Conservation (phyloP, 306 rosid genomes). For the Castanea sativa region DNA sequence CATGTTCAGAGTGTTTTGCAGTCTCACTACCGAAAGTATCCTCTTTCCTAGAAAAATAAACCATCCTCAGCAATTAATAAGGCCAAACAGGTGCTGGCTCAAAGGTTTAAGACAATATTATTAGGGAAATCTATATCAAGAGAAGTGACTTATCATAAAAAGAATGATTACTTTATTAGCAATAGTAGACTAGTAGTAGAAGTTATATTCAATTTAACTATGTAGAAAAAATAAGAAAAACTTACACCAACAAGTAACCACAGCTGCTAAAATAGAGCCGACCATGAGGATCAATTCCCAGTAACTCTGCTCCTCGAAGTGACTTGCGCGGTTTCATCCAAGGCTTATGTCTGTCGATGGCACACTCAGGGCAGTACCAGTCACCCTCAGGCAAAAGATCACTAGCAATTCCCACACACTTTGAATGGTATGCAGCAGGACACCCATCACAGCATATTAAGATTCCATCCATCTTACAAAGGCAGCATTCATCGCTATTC, state of each 20-base stretch:
- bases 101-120: not conserved
- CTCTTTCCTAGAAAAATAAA: not conserved
- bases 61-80: not conserved
- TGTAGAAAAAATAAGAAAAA: slow-evolving; percentile 27
- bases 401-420: slow-evolving; percentile 72
- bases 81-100: not conserved
- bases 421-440: slow-evolving; percentile 96
- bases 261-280: slow-evolving; percentile 73
- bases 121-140: not conserved
- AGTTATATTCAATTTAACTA: slow-evolving; percentile 12
- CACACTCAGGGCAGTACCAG: slow-evolving; percentile 99
- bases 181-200: slow-evolving; percentile 7
- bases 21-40: not conserved
- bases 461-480: slow-evolving; percentile 97
- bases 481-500: slow-evolving; percentile 96
- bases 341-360: slow-evolving; percentile 53
- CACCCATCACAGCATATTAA: slow-evolving; percentile 99
- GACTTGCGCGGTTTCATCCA: slow-evolving; percentile 70
- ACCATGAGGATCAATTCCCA: slow-evolving; percentile 86
- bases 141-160: not conserved
- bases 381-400: slow-evolving; percentile 90
- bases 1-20: not conserved
- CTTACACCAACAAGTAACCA: slow-evolving; percentile 96
- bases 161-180: not conserved
- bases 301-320: slow-evolving; percentile 82